These are phyloP conservation scores for Corynespora cassiicola DNA, from an alignment of 2,329 filamentous ascomycete genomes.

Conservation along the genomic window DNA sequence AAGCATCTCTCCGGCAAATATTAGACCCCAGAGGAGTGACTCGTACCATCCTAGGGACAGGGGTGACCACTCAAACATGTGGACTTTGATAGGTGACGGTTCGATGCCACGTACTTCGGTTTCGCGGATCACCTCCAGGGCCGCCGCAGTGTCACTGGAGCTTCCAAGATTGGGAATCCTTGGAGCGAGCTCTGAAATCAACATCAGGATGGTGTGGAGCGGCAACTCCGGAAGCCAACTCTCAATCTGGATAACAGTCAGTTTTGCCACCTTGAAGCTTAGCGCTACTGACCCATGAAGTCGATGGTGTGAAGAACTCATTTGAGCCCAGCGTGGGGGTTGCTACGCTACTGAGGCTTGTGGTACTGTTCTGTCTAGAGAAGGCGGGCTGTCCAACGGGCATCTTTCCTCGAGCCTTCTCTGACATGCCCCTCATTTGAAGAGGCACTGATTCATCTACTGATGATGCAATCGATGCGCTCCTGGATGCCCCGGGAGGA, in stretches of 20 bases:
- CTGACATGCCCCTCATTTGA: conserved; percentile 90
- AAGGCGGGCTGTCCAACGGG: conserved; percentile 83
- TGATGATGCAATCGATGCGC: conserved; percentile 72
- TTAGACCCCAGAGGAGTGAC: conserved; percentile 89
- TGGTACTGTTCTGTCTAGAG: conserved; percentile 87
- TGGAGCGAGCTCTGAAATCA: conserved; percentile 69
- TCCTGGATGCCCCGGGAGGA: conserved; percentile 56
- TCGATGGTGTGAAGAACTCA: conserved; percentile 76
- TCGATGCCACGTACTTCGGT: conserved; percentile 76
- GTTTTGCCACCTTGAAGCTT: too few relatives aligned
- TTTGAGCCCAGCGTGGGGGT: conserved; percentile 62
- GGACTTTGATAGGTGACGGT: conserved; percentile 74
- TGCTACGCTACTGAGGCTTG: conserved; percentile 74
- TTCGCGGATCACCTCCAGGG: conserved; percentile 60
- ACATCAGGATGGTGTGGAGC: conserved; percentile 81
- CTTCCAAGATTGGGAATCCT: conserved; percentile 57
- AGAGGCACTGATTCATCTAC: conserved; percentile 80
- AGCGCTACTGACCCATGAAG: conserved; percentile 67
- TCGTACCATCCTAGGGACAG: conserved; percentile 95
- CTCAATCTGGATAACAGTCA: conserved; percentile 73
- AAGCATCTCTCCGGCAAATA: conserved; percentile 90
- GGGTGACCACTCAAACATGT: conserved; percentile 94
- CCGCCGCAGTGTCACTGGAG: conserved; percentile 45
- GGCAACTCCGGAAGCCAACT: conserved; percentile 92
- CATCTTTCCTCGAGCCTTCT: conserved; percentile 96